phyloP scores from a whole-genome alignment of 371 early-diverging fungal species.

The Mucor circinelloides region DNA sequence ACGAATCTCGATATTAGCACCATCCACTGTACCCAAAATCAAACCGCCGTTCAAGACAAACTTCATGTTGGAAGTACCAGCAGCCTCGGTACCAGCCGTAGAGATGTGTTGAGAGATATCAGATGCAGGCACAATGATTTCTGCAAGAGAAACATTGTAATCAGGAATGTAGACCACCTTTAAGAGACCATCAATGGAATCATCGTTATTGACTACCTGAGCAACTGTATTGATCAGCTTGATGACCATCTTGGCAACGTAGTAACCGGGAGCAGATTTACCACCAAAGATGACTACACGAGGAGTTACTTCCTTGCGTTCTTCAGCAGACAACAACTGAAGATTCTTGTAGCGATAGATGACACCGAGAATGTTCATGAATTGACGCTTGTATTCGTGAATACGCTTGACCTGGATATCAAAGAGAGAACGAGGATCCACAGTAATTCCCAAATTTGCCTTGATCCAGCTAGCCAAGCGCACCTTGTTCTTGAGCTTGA shows the following conservation, averaged over 20 bases:
- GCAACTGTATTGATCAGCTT: slow-evolving; percentile 93
- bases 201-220: slow-evolving; percentile 81
- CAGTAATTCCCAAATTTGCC: slow-evolving; percentile 61
- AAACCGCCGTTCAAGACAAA: slow-evolving; percentile 95
- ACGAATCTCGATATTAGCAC: slow-evolving; percentile 93
- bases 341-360: slow-evolving; percentile 86
- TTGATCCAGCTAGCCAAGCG: slow-evolving; percentile 84
- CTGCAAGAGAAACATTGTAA: slow-evolving; percentile 93
- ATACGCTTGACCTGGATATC: slow-evolving; percentile 96
- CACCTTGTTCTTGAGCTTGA: slow-evolving; percentile 86
- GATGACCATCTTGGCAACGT: slow-evolving; percentile 93
- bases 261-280: slow-evolving; percentile 93
- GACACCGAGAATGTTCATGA: slow-evolving; percentile 92
- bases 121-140: slow-evolving; percentile 88
- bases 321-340: slow-evolving; percentile 68
- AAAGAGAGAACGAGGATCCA: slow-evolving; percentile 86
- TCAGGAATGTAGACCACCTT: slow-evolving; percentile 94
- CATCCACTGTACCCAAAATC: slow-evolving; percentile 86
- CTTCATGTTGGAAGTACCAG: slow-evolving; percentile 97
- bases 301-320: slow-evolving; percentile 66
- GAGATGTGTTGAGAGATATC: slow-evolving; percentile 93
- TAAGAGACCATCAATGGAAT: slow-evolving; percentile 69
- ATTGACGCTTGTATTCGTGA: slow-evolving; percentile 97
- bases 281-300: slow-evolving; percentile 85
- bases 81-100: slow-evolving; percentile 97